Evolutionary conservation across 169 alveolate species (phyloP), one percentile per base, ranked within the genome.

Genomic region (Plasmodium chabaudi): DNA sequence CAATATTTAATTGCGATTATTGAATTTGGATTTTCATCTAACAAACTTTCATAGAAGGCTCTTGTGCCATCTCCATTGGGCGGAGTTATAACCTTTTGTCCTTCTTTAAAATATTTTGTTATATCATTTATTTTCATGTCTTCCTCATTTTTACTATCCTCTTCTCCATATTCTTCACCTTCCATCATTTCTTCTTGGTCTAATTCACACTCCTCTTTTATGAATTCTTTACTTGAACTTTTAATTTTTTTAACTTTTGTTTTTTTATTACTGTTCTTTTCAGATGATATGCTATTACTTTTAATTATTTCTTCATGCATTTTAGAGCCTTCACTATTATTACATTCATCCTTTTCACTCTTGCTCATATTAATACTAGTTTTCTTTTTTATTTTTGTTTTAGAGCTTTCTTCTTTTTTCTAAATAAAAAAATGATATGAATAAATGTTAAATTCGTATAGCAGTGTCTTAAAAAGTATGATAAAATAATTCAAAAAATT

Each of bases 51-150:
- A 84, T 96, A 96, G 88, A 96, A 96, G 17, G 97, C 98, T 34
- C 98, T 86, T 2, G 98, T 96, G 1, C 97, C 98, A 69, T 96
- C 98, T 15, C 98, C 98, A 95, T 95, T 95, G 1, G 98, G 98
- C 19, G 98, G 98, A 1, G 98, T 95, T 65, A 96, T 94, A 92
- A 87, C 90, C 51, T 95, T 96, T 72, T 96, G 98, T 0, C 98
- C 98, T 47, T 92, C 95, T 67, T 93, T 94, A 89, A 94, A 94
- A 60, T 87, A 93, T 44, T 89, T 93, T 56, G 94, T 69, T 21
- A 95, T 93, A 87, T 94, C 97, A 34, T 47, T 88, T 10, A 92
- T 75, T 23, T 64, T 44, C 15, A 77, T 82, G 10, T 93, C 95
- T 56, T 92, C 88, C 47, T 92, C 92, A 12, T 87, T 88, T 42